A percentile compares a stretch with the other conserved stretches of the same genome.
These are phyloP conservation scores for Calonectria crousiana DNA, from an alignment of 2,329 filamentous ascomycete species.

Conservation along the genomic window DNA sequence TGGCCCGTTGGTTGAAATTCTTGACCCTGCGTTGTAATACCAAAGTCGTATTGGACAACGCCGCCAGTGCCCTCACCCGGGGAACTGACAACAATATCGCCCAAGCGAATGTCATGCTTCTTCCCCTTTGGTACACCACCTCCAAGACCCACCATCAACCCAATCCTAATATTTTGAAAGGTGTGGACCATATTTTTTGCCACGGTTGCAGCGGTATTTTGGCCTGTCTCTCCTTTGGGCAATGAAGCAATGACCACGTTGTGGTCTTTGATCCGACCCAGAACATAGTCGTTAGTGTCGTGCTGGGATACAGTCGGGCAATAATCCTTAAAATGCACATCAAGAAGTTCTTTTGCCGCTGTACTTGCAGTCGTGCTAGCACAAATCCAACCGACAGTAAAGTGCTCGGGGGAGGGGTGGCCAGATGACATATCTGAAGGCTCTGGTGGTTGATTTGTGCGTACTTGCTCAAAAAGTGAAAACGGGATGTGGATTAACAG, in stretches of 20 bases:
- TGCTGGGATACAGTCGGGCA: too few relatives aligned
- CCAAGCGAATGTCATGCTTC: background rate
- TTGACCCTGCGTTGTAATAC: background rate
- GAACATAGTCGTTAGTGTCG: conserved; percentile 10
- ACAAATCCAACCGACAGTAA: too few relatives aligned
- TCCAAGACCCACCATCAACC: background rate
- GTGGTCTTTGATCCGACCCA: background rate
- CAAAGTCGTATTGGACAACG: background rate
- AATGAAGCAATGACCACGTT: conserved; percentile 8
- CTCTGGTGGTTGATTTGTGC: too few relatives aligned
- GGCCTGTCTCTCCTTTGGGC: background rate
- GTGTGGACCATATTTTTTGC: background rate
- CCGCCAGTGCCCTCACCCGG: background rate
- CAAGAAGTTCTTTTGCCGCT: too few relatives aligned
- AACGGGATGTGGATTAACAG: too few relatives aligned
- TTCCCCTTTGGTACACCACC: background rate
- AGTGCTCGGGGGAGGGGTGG: too few relatives aligned
- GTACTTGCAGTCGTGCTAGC: too few relatives aligned
- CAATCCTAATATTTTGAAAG: background rate
- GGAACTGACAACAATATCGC: background rate
- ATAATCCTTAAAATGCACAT: too few relatives aligned
- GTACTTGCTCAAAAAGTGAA: too few relatives aligned
- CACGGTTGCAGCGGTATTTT: background rate
- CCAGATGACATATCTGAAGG: too few relatives aligned
- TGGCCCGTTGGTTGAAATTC: background rate